Base-by-base conservation (phyloP, 495 filamentous ascomycete species). In the Aspergillus coremiiformis region DNA sequence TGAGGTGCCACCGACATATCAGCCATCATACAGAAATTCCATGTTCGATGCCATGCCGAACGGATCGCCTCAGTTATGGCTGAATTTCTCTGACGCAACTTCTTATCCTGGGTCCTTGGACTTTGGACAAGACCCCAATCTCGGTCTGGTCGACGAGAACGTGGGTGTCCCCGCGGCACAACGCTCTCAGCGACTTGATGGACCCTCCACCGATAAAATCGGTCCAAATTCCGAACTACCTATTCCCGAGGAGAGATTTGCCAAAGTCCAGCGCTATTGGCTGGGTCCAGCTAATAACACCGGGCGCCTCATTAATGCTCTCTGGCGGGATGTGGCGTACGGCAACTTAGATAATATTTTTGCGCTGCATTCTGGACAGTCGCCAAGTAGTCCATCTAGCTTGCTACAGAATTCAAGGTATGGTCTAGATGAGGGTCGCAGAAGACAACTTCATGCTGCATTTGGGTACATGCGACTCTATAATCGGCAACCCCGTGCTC, bases 181-280 rank as follows among this genome's bases (percentile, higher is more conserved):
- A 21, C 37, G 9, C 1, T 17, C 15, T 12, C 61, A 60, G 44
- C 56, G 55, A 23, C 62, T 66, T 24, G 43, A 41, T 50, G 60
- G 62, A 23, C 57, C 65, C 30, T 61, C 59, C 4, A 39, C 54
- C 4, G 67, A 70, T 15, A 68, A 62, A 22, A 49, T 65, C 44
- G 44, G 26, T 17, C 33, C 49, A 7, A 66, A 70, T 54, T 61
- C 66, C 6, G 55, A 63, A n/a, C 57, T 59, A 39, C 52, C 68
- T 51, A 77, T 77, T 39, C 67, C 72, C 0, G 72, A 63, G 51
- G 76, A 79, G 53, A 60, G 76, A 1, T 79, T 79, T 44, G 57
- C 66, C 19, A 69, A 67, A 50, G 74, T 79, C 8, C 74, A 79
- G 53, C 68, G 70, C 35, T 76, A 66, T 54, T 79, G 76, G 76